These are phyloP conservation scores for Aaosphaeria pasadenensis DNA, from an alignment of 2,329 filamentous ascomycete genomes.

Conservation along the genomic window DNA sequence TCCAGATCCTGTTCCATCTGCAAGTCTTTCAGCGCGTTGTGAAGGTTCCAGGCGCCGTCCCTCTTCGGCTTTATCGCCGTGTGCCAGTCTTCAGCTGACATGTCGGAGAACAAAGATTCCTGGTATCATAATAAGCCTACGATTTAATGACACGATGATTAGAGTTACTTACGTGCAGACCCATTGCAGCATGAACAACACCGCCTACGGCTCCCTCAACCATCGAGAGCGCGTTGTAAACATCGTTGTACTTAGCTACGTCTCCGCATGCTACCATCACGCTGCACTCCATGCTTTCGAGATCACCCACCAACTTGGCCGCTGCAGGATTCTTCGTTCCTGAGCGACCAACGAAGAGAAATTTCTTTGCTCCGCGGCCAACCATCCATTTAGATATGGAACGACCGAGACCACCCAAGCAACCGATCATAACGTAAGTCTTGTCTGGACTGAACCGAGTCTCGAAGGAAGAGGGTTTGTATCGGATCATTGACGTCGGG, in stretches of 20 bases:
- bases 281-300: conserved; percentile 1
- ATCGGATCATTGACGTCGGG: background rate
- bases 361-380: conserved; percentile 8
- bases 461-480: background rate
- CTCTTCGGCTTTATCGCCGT: conserved; percentile 18
- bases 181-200: conserved; percentile 13
- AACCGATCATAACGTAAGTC: conserved; percentile 15
- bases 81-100: conserved; percentile 2
- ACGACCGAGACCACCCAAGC: conserved; percentile 13
- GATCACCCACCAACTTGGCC: background rate
- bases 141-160: too few species aligned
- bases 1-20: conserved; percentile 4
- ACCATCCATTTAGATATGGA: conserved; percentile 11
- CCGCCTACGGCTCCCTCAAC: conserved; percentile 4
- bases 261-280: background rate
- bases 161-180: background rate
- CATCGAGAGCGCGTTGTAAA: background rate
- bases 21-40: background rate
- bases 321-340: background rate
- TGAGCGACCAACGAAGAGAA: conserved; percentile 8
- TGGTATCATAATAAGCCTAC: too few species aligned
- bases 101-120: conserved; percentile 1
- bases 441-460: conserved; percentile 2
- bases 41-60: conserved; percentile 22
- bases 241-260: background rate